Evolutionary conservation across 495 filamentous ascomycete genomes (phyloP), one percentile per base, ranked within the genome.

Genomic region (Aspergillus saccharolyticus): DNA sequence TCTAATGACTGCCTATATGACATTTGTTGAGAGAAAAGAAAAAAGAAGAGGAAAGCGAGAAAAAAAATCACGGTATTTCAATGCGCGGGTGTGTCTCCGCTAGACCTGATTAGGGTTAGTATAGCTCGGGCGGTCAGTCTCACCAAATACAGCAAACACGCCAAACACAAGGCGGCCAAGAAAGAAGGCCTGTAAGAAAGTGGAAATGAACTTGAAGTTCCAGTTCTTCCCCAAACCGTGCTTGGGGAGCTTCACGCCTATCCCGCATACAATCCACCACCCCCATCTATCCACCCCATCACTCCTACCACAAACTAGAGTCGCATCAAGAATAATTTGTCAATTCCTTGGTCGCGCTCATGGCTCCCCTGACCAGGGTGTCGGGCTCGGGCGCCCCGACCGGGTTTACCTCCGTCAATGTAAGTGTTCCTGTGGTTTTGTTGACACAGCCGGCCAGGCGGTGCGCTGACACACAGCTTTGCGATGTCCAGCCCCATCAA

Each of bases 1-100:
- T 98, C 94, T 98, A 98, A 93, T 91, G 90, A 90, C 82, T 85
- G 89, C 86, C 91, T 94, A 87, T 75, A 80, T 82, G 86, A 94
- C 88, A 95, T 93, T 77, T 90, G 76, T 72, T 74, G 75, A 78
- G 74, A 83, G 81, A 77, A 80, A 74, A 71, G 70, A 74, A 74
- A 74, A 61, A 69, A 65, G 72, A 81, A 79, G 69, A 78, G 75
- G 68, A 66, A 70, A 69, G 71, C 60, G 57, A 44, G 46, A 56
- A 55, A 57, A 66, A 73, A 65, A 57, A 51, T 56, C 19, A 58
- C 39, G 52, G 44, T 56, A 60, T 70, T 69, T 66, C 60, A 59
- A 62, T 53, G 57, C 52, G 57, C 51, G 59, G 25, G 46, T 18
- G 45, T 57, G 54, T 43, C 55, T 59, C 42, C 54, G 64, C 74